phyloP scores from a whole-genome alignment of 2,329 filamentous ascomycete genomes.

The Dothistroma pini region DNA sequence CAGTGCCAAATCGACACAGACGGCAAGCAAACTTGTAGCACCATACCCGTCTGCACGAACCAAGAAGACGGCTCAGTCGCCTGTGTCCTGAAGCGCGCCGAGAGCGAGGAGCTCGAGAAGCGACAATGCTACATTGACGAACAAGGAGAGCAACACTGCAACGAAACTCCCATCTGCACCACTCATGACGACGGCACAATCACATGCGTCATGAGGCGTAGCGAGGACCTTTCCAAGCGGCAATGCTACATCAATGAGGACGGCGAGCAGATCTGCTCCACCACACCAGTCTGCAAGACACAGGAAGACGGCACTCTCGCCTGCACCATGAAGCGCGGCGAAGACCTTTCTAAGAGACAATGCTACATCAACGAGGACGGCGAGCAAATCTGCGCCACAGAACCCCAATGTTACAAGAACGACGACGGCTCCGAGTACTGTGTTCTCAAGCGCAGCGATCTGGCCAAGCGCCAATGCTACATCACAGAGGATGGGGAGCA shows the following conservation, averaged over 20 bases:
- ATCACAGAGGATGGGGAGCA: not conserved
- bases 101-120: slow-evolving; percentile 5
- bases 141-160: slow-evolving; percentile 7
- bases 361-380: not conserved
- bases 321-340: slow-evolving; percentile 6
- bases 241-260: not conserved
- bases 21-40: slow-evolving; percentile 3
- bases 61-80: not conserved
- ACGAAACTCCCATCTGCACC: slow-evolving; percentile 1
- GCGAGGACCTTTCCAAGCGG: not conserved
- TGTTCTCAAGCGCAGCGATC: not conserved
- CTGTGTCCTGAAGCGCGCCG: slow-evolving; percentile 3
- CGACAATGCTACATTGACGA: slow-evolving; percentile 13
- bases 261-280: slow-evolving; percentile 4
- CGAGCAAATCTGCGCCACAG: not conserved
- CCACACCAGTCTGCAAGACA: not conserved
- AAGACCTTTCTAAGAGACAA: not conserved
- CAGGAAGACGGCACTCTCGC: slow-evolving; percentile 8
- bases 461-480: slow-evolving; percentile 10
- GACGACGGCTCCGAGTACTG: not conserved
- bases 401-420: not conserved
- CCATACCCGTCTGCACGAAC: not conserved
- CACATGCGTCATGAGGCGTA: slow-evolving; percentile 6
- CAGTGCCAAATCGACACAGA: slow-evolving; percentile 7
- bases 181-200: slow-evolving; percentile 6